phyloP scores from a whole-genome alignment of 1,139 yeast species.

The Casaregolazyma suthepensis region DNA sequence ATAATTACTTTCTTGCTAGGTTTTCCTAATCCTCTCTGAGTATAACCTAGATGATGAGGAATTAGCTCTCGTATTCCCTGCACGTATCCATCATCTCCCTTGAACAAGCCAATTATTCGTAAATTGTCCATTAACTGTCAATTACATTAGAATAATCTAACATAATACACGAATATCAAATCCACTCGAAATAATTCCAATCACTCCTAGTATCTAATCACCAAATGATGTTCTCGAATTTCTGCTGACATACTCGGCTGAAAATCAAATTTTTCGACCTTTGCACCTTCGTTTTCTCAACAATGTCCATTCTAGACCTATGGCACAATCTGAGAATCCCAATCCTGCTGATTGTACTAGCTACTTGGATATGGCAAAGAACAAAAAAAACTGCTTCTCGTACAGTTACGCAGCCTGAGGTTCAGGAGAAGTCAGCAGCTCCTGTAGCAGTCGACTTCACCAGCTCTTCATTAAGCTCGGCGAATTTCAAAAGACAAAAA shows the following conservation, averaged over 20 bases:
- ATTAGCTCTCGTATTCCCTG: not conserved
- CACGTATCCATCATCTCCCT: not conserved
- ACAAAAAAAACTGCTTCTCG: not conserved
- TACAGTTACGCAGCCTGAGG: not conserved
- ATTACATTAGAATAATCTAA: not conserved
- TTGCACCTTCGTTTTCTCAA: not conserved
- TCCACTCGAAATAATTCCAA: not conserved
- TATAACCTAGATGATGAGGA: not conserved
- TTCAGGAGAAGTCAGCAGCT: slow-evolving; percentile 4
- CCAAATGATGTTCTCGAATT: not conserved
- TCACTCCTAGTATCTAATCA: not conserved
- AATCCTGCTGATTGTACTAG: slow-evolving; percentile 6
- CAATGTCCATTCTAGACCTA: slow-evolving; percentile 7
- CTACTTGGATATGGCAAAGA: slow-evolving; percentile 9
- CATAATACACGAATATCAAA: no score
- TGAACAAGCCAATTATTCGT: not conserved
- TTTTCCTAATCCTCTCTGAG: not conserved
- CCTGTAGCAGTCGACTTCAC: slow-evolving; percentile 42
- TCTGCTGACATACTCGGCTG: not conserved
- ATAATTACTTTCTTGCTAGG: not conserved
- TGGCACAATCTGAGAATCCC: slow-evolving; percentile 10
- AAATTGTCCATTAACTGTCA: no score
- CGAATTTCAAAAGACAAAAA: slow-evolving; percentile 1
- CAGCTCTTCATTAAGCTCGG: slow-evolving; percentile 15
- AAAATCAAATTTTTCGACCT: not conserved